Conservation (phyloP, 805 yeast species). For the Hanseniaspora singularis region DNA sequence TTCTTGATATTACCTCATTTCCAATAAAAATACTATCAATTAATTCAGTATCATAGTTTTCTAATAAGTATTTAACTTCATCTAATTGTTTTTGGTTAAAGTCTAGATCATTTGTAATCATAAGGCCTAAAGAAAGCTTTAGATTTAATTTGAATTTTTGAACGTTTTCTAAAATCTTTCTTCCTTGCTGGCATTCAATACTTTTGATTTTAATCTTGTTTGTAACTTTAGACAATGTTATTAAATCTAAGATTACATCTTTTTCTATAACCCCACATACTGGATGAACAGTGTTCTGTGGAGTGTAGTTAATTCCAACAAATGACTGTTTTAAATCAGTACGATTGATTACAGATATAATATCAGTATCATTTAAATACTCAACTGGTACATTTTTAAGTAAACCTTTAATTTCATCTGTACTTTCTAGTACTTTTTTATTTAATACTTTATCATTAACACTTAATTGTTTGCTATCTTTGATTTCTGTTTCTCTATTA, state of each 20-base stretch:
- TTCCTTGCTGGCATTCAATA: constrained; percentile 49
- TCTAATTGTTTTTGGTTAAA: constrained; percentile 37
- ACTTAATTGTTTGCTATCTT: too few relatives aligned
- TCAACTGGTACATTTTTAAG: constrained; percentile 28
- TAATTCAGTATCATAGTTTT: constrained; percentile 33
- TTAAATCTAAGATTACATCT: constrained; percentile 46
- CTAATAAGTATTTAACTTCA: constrained; percentile 34
- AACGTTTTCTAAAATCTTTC: constrained; percentile 42
- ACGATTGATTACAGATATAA: constrained; percentile 31
- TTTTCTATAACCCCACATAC: constrained; percentile 38
- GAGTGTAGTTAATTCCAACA: constrained; percentile 52
- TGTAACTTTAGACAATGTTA: constrained; percentile 46
- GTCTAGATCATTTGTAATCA: constrained; percentile 41
- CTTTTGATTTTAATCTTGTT: constrained; percentile 47
- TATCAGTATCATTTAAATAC: constrained; percentile 30
- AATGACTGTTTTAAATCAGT: constrained; percentile 31
- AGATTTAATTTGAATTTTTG: constrained; percentile 39
- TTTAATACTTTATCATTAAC: neutral
- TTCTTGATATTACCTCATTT: constrained; percentile 48
- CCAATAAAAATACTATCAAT: constrained; percentile 49
- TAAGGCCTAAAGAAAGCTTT: constrained; percentile 49
- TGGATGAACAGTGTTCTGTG: constrained; percentile 41
- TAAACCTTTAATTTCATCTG: constrained; percentile 19
- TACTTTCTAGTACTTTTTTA: neutral
- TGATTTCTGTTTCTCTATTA: too few relatives aligned